A percentile compares a stretch with the other conserved stretches of the same genome.
Evolutionary conservation across 1,139 yeast species (phyloP).

Genomic region (Saccharomyces hybrid): DNA sequence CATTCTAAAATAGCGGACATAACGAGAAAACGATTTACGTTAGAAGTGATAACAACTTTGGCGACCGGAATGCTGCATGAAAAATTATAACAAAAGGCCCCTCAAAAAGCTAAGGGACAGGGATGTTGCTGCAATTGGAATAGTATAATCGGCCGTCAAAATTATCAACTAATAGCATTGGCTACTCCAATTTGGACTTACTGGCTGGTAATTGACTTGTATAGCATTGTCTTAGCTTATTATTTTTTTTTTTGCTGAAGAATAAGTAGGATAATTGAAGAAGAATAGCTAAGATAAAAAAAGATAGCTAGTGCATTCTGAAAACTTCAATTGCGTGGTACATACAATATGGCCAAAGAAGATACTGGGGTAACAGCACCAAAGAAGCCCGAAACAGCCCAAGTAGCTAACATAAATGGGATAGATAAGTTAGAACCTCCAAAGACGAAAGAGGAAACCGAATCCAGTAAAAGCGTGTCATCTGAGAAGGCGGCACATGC

Average conservation of each 20-base stretch:
- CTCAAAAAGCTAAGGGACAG: not conserved
- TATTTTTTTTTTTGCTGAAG: not conserved
- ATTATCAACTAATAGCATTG: not conserved
- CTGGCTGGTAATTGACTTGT: not conserved
- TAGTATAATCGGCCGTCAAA: not conserved
- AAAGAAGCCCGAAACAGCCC: not conserved
- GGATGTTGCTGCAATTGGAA: not conserved
- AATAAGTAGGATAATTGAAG: not conserved
- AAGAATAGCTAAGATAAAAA: not conserved
- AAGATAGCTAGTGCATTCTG: not conserved
- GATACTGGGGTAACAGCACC: not conserved
- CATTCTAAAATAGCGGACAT: not conserved
- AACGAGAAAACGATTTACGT: not conserved
- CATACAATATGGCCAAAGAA: not conserved
- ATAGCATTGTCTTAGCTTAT: not conserved
- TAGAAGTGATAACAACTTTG: not conserved
- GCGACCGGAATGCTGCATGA: not conserved
- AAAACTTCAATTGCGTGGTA: not conserved
- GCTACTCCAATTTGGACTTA: not conserved
- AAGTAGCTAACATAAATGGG: not conserved
- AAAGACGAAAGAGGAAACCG: not conserved
- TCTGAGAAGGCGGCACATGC: slow-evolving; percentile 25
- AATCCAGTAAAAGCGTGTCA: not conserved
- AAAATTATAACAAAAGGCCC: not conserved
- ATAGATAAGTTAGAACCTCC: not conserved